A percentile compares a stretch with the other conserved stretches of the same genome.
phyloP scores from a whole-genome alignment of 305 asterid species.

The Vinca major region DNA sequence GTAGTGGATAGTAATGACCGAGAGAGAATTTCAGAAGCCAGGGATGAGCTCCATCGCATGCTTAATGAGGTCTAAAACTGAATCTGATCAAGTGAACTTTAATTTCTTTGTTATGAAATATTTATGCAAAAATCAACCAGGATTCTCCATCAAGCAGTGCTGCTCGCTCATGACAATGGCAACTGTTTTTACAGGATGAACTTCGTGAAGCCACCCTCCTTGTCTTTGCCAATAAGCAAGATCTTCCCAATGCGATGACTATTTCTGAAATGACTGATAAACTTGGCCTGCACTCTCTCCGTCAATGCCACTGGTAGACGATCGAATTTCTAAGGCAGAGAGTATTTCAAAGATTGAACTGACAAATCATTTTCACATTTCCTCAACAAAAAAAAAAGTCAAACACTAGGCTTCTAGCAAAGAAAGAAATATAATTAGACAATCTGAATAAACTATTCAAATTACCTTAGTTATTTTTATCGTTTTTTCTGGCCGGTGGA shows the following conservation, averaged over 20 bases:
- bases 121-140: neutral
- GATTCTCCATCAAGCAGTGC: neutral
- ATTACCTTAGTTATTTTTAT: neutral
- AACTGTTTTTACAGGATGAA: conserved; percentile 19
- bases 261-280: conserved; percentile 42
- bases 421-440: neutral
- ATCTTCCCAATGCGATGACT: conserved; percentile 42
- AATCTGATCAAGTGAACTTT: neutral
- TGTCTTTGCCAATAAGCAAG: conserved; percentile 43
- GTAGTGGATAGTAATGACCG: conserved; percentile 44
- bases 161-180: neutral
- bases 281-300: conserved; percentile 37
- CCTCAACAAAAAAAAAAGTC: neutral
- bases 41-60: conserved; percentile 41
- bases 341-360: neutral
- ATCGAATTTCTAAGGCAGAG: too few species aligned
- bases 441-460: neutral
- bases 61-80: conserved; percentile 24
- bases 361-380: neutral
- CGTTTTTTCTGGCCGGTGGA: neutral
- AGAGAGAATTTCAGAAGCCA: conserved; percentile 39
- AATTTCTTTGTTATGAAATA: neutral
- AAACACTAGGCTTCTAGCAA: neutral
- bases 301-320: conserved; percentile 36
- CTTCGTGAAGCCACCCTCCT: conserved; percentile 22